Percentiles rank a stretch among this genome's conserved stretches.
Conservation (phyloP, 352 stramenopile genomes). For the Globisporangium acanthophoron region DNA sequence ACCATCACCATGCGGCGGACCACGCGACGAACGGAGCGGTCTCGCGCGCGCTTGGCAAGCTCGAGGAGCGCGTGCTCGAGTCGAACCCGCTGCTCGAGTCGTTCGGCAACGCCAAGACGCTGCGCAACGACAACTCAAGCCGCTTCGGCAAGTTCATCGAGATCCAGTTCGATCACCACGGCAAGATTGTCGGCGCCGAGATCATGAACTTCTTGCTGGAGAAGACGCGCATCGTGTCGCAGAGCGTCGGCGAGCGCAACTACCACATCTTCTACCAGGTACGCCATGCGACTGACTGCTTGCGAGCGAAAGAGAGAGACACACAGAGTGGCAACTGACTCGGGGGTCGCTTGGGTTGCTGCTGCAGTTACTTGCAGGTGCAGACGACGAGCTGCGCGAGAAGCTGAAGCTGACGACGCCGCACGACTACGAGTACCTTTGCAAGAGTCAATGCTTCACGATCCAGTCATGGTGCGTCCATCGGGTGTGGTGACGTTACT, state of each 20-base stretch:
- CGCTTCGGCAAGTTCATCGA: constrained; percentile 98
- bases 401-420: constrained; percentile 68
- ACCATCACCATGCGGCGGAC: constrained; percentile 39
- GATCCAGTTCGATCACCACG: constrained; percentile 93
- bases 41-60: constrained; percentile 83
- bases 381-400: constrained; percentile 58
- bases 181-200: constrained; percentile 87
- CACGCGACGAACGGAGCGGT: constrained; percentile 73
- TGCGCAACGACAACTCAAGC: constrained; percentile 96
- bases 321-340: no score
- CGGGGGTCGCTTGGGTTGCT: neutral
- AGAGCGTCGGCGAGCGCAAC: constrained; percentile 91
- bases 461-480: constrained; percentile 52
- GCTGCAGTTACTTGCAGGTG: constrained; percentile 63
- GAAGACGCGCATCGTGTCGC: constrained; percentile 88
- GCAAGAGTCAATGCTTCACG: constrained; percentile 83
- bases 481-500: neutral
- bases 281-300: neutral
- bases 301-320: neutral
- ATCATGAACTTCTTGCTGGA: constrained; percentile 91
- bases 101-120: constrained; percentile 91
- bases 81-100: constrained; percentile 88
- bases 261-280: constrained; percentile 98
- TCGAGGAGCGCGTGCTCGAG: constrained; percentile 85
- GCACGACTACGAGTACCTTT: constrained; percentile 84